Evolutionary conservation across 2,329 filamentous ascomycete species (phyloP).

Genomic region (Colletotrichum cuscutae): DNA sequence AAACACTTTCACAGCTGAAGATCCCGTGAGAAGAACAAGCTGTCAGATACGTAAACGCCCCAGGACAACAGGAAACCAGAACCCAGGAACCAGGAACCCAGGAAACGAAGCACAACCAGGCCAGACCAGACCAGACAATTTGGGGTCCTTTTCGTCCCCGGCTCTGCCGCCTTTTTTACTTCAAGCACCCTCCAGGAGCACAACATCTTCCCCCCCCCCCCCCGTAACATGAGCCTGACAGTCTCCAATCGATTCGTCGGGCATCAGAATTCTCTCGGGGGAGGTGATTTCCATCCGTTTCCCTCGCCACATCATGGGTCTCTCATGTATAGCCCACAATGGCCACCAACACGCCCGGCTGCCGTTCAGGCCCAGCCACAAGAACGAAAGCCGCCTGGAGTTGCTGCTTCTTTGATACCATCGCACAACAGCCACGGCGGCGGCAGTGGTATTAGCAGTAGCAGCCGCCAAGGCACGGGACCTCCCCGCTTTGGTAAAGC

Average conservation of each 20-base stretch:
- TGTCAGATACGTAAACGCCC: background rate
- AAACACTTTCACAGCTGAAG: background rate
- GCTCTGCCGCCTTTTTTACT: background rate
- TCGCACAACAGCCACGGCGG: background rate
- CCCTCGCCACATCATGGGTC: constrained; percentile 28
- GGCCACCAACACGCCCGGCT: constrained; percentile 23
- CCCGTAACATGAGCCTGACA: constrained; percentile 29
- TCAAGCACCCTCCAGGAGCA: background rate
- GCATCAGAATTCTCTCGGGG: constrained; percentile 31
- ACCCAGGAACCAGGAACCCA: background rate
- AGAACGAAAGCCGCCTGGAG: constrained; percentile 1
- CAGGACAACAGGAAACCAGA: background rate
- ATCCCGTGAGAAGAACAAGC: background rate
- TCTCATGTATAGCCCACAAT: constrained; percentile 32
- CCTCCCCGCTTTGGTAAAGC: constrained; percentile 1
- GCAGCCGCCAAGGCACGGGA: background rate
- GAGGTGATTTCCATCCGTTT: constrained; percentile 23
- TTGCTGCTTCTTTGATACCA: constrained; percentile 9
- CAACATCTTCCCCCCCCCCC: background rate
- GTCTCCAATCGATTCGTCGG: constrained; percentile 26
- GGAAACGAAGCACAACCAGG: background rate
- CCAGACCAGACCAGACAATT: background rate
- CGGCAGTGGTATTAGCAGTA: background rate
- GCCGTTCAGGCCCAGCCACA: constrained; percentile 17
- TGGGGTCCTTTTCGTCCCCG: background rate